Percentiles rank a stretch among this genome's conserved stretches.
Conservation (phyloP, 2,329 filamentous ascomycete genomes). For the Clarireedia monteithiana region DNA sequence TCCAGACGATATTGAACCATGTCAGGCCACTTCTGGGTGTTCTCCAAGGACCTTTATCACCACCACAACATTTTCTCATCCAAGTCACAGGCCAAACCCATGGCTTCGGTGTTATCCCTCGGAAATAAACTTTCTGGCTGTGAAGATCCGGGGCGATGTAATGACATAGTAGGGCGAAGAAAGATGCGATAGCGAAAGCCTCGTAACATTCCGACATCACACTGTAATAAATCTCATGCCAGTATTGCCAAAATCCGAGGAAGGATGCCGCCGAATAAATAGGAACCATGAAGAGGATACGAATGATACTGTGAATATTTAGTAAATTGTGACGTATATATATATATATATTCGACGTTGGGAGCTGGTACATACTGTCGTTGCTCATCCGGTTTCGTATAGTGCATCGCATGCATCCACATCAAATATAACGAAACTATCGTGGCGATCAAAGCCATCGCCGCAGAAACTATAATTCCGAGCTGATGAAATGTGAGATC, state of each 20-base stretch:
- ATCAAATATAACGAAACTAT: conserved; percentile 48
- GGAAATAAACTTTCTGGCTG: conserved; percentile 75
- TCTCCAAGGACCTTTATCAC: conserved; percentile 60
- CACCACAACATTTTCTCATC: conserved; percentile 63
- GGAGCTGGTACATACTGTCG: conserved; percentile 38
- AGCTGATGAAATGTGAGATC: conserved; percentile 47
- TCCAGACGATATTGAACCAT: conserved; percentile 86
- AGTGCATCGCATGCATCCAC: conserved; percentile 51
- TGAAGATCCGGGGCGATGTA: conserved; percentile 73
- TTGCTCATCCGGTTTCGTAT: conserved; percentile 53
- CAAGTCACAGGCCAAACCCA: conserved; percentile 71
- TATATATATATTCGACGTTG: not conserved
- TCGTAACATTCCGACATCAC: conserved; percentile 82
- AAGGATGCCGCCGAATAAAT: conserved; percentile 70
- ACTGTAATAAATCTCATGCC: conserved; percentile 71
- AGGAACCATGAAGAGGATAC: conserved; percentile 83
- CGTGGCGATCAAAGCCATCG: conserved; percentile 42
- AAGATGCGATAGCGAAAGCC: conserved; percentile 79
- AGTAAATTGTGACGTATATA: not conserved
- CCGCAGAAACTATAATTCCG: conserved; percentile 43
- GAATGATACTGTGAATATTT: conserved; percentile 57
- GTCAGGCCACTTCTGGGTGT: conserved; percentile 75
- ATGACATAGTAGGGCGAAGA: conserved; percentile 75
- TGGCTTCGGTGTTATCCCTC: conserved; percentile 55
- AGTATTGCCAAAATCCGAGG: conserved; percentile 66